Evolutionary conservation across 768 basidiomycete species (phyloP).

Genomic region (Boletus rufocinnamomeus): DNA sequence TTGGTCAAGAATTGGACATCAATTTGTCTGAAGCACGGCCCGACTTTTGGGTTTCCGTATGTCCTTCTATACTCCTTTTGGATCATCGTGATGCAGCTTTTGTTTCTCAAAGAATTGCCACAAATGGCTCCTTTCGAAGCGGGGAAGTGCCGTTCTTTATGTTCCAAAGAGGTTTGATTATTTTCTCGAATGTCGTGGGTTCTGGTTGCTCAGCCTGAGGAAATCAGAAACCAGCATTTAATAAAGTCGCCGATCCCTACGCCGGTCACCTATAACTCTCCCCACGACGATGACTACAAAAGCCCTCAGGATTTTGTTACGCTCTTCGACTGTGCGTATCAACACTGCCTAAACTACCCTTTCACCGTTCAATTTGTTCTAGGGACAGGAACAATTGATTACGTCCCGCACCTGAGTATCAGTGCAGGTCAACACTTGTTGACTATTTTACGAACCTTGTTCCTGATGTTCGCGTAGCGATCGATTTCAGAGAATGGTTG

Average conservation of each 20-base stretch:
- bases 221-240: constrained; percentile 59
- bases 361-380: not conserved
- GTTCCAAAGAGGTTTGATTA: constrained; percentile 58
- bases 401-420: constrained; percentile 54
- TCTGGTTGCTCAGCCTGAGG: not conserved
- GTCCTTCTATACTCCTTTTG: constrained; percentile 20
- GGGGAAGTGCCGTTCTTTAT: constrained; percentile 70
- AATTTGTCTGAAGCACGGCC: constrained; percentile 56
- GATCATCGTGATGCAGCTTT: not conserved
- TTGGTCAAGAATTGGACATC: constrained; percentile 69
- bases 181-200: not conserved
- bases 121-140: constrained; percentile 80
- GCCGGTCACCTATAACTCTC: constrained; percentile 51
- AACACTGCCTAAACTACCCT: not conserved
- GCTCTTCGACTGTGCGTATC: constrained; percentile 47
- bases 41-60: constrained; percentile 79
- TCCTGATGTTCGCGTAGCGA: constrained; percentile 43
- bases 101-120: constrained; percentile 62
- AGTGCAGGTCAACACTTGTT: constrained; percentile 42
- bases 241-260: constrained; percentile 64
- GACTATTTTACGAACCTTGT: not conserved
- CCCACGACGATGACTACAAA: constrained; percentile 37
- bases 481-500: constrained; percentile 70
- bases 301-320: constrained; percentile 43
- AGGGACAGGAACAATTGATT: constrained; percentile 72